Evolutionary conservation across 2,329 filamentous ascomycete genomes (phyloP), one percentile per base, ranked within the genome.

Genomic region (Exserohilum turcica): DNA sequence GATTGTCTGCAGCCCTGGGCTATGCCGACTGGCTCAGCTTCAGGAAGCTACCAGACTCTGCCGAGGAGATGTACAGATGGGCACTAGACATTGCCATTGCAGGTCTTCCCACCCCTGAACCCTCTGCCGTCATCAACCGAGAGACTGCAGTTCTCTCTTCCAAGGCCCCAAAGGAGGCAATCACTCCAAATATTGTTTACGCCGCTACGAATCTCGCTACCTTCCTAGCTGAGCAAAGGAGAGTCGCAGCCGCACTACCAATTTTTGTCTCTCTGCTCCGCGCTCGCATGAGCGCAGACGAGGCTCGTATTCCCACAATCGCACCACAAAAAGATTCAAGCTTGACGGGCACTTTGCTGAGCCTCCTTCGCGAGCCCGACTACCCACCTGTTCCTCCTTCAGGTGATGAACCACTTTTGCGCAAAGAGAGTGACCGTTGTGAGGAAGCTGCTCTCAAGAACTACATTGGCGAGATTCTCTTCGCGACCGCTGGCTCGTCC

Each of bases 381-480:
- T 96, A 92, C 68, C 92, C 93, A 0, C 74, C 85, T 0, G 82
- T 89, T 0, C 89, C 87, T 0, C 79, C 84, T 0, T 86, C 90
- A 43, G 92, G 92, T 48, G 84, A 88, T 40, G 76, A 83, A 3
- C 81, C 87, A 0, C 85, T 92, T 0, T 76, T 81, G 51, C 87
- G 90, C 40, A 84, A 83, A 49, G 70, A 85, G 8, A 79, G 82
- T 24, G 85, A 90, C 6, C 82, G 84, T 32, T 97, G 92, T 74
- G 88, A 94, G 61, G 92, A 97, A 74, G 91, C 92, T 2, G 91
- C 86, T 0, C 77, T 97, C 12, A 92, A 91, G 80, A 83, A 92
- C 19, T 94, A 96, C 74, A 93, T 97, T 58, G 93, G 93, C 53
- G 93, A 97, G 77, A 96, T 97, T 45, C 82, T 97, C 28, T 97